phyloP scores from a whole-genome alignment of 495 filamentous ascomycete species.

The Penicillium chermesinum region DNA sequence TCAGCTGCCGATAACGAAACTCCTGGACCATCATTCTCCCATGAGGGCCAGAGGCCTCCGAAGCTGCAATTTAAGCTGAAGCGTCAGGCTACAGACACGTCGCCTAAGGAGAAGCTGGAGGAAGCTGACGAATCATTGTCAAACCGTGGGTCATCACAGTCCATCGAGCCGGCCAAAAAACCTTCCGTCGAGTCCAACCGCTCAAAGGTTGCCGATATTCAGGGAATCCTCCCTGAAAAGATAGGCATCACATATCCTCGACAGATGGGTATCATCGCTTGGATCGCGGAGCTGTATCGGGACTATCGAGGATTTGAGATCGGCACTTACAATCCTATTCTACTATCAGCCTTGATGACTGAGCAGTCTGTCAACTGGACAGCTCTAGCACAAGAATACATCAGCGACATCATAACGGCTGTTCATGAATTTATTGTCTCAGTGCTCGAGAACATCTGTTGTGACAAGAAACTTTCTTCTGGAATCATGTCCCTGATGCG shows the following conservation, averaged over 20 bases:
- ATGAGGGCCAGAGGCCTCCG: neutral
- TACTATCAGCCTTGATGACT: slow-evolving; percentile 45
- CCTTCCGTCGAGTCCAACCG: slow-evolving; percentile 1
- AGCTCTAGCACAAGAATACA: slow-evolving; percentile 38
- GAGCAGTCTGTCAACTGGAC: slow-evolving; percentile 54
- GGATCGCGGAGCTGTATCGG: slow-evolving; percentile 26
- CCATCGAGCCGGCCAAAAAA: neutral
- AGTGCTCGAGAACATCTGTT: slow-evolving; percentile 31
- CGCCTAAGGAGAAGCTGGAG: too few species aligned
- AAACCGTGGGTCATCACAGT: too few species aligned
- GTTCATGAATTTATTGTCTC: slow-evolving; percentile 46
- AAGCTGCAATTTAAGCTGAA: too few species aligned
- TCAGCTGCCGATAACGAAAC: neutral
- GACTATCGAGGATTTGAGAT: slow-evolving; percentile 35
- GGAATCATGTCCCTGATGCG: slow-evolving; percentile 38
- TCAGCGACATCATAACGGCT: slow-evolving; percentile 38
- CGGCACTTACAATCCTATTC: slow-evolving; percentile 31
- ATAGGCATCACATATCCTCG: neutral
- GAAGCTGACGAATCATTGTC: too few species aligned
- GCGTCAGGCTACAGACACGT: too few species aligned
- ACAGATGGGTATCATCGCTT: slow-evolving; percentile 20
- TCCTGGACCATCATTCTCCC: too few species aligned
- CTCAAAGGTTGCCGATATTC: slow-evolving; percentile 11
- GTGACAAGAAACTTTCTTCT: slow-evolving; percentile 31
- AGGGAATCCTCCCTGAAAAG: slow-evolving; percentile 21